Base-by-base conservation (phyloP, 495 filamentous ascomycete species). In the Clohesyomyces aquaticus region DNA sequence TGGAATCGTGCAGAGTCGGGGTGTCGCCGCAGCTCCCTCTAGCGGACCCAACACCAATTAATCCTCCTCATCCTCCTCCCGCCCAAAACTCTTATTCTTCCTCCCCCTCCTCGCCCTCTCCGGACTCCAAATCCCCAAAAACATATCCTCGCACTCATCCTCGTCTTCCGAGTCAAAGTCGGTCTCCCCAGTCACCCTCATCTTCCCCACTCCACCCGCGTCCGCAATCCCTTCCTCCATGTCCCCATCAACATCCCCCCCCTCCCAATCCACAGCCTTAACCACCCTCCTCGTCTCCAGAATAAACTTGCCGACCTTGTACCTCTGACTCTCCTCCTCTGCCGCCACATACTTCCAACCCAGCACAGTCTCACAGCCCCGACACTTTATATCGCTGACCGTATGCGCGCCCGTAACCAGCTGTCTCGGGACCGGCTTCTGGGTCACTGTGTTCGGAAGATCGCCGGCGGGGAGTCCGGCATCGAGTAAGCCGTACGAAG, bases 241-340 rank as follows among this genome's bases (percentile, higher is more conserved):
- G 86, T 91, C 77, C 95, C 91, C 29, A 29, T 51, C 43, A 32
- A 51, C 42, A 10, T 29, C 28, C 16, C 43, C 50, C 26, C 32
- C 51, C 38, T 95, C 91, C 89, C 89, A 95, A 55, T 79, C 80
- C n/a, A 82, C 78, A 48, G 79, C 82, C 4, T 80, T 74, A 19
- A 83, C 84, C 23, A 91, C 87, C 63, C 88, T 80, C 72, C 86
- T 86, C 29, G 88, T 91, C 78, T 98, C 93, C 35, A 98, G 74
- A n/a, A 98, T 96, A 69, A 93, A 96, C 74, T 96, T 96, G 27
- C 93, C 93, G 27, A 97, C 86, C 74, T 98, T 98, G 77, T 98
- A 98, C 55, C 83, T 81, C 74, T 98, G 93, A 41, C 79, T 80
- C 63, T 87, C 80, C 69, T 96, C 89, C 55, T 88, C 86, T 0